Conservation (phyloP, 768 basidiomycete species). For the Lactarius quietus region DNA sequence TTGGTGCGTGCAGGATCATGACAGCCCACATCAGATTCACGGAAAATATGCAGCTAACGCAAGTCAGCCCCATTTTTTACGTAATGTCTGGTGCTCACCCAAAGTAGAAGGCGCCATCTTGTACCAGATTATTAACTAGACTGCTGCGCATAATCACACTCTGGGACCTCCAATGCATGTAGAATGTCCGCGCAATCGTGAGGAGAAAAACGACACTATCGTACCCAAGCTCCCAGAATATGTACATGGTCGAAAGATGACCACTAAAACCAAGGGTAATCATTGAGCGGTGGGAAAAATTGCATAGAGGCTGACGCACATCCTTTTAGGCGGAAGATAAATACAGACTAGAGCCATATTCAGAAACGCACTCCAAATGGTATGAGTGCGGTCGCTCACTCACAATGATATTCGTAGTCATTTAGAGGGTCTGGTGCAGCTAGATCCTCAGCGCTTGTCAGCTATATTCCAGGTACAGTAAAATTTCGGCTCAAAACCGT, state of each 20-base stretch:
- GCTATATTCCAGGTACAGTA: background rate
- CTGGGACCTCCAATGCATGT: conserved; percentile 22
- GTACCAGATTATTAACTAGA: conserved; percentile 13
- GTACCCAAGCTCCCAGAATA: conserved; percentile 25
- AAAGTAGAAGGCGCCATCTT: conserved; percentile 25
- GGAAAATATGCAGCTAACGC: conserved; percentile 23
- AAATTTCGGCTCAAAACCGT: background rate
- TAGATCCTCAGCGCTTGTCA: background rate
- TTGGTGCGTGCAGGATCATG: conserved; percentile 26
- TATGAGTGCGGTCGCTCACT: background rate
- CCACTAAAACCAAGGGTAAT: conserved; percentile 3
- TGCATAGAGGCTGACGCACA: conserved; percentile 8
- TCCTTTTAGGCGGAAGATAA: conserved; percentile 20
- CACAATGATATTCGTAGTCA: conserved; percentile 26
- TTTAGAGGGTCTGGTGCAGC: conserved; percentile 23
- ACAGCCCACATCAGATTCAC: conserved; percentile 25
- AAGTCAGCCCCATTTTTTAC: background rate
- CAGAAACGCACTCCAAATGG: background rate
- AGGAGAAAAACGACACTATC: conserved; percentile 25
- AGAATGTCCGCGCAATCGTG: conserved; percentile 22
- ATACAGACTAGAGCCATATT: conserved; percentile 22
- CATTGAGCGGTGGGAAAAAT: background rate
- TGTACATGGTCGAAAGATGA: conserved; percentile 21
- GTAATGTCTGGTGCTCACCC: conserved; percentile 12
- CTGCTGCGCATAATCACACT: background rate